Conservation (phyloP, 768 basidiomycete species). For the Kwoniella mangroviensis region DNA sequence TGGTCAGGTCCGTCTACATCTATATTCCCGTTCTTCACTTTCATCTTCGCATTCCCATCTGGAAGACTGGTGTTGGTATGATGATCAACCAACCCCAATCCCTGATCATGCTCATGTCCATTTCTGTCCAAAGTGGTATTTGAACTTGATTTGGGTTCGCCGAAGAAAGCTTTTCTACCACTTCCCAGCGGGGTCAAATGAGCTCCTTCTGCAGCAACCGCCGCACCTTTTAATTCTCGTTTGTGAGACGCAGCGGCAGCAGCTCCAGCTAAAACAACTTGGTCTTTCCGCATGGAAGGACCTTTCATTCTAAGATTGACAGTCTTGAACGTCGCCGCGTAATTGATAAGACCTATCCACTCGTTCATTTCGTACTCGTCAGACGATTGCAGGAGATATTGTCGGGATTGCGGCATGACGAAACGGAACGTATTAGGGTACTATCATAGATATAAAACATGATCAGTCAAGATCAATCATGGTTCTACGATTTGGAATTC, state of each 20-base stretch:
- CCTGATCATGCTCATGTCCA: background rate
- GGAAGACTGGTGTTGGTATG: slow-evolving; percentile 2
- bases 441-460: slow-evolving; percentile 56
- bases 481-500: too few relatives aligned
- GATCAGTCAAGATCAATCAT: too few relatives aligned
- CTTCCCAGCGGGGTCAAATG: background rate
- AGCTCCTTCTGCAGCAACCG: background rate
- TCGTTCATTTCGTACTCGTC: slow-evolving; percentile 76
- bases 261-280: slow-evolving; percentile 76
- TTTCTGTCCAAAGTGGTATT: background rate
- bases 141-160: background rate
- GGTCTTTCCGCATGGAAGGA: slow-evolving; percentile 69
- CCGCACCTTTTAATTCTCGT: slow-evolving; percentile 55
- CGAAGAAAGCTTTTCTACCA: slow-evolving; percentile 28
- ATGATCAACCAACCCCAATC: background rate
- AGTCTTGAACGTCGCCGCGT: slow-evolving; percentile 88
- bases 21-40: slow-evolving; percentile 9
- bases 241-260: slow-evolving; percentile 85
- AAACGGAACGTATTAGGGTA: slow-evolving; percentile 77
- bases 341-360: slow-evolving; percentile 93
- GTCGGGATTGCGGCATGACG: slow-evolving; percentile 74
- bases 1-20: slow-evolving; percentile 40
- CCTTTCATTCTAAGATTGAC: slow-evolving; percentile 80
- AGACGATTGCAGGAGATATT: slow-evolving; percentile 76
- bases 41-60: background rate